Percentiles rank a stretch among this genome's conserved stretches.
Conservation (phyloP, 257 asterid species). For the Primulina eburnea region DNA sequence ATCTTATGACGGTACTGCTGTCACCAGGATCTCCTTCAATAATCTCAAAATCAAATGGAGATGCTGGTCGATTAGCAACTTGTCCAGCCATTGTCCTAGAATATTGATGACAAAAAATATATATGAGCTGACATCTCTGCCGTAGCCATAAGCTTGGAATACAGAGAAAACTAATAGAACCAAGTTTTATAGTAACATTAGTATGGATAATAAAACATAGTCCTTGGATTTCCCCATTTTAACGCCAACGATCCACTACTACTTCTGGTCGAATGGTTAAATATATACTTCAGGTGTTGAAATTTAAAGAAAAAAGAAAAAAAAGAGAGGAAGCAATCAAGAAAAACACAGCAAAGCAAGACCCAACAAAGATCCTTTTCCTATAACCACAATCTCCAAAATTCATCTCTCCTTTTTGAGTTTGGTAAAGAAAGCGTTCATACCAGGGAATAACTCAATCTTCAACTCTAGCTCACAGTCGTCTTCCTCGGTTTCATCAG, state of each 20-base stretch:
- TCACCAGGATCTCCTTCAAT: constrained; percentile 62
- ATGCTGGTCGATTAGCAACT: constrained; percentile 37
- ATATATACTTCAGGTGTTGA: not conserved
- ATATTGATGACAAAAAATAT: constrained; percentile 2
- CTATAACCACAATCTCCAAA: not conserved
- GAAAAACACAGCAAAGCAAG: not conserved
- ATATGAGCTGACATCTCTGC: not conserved
- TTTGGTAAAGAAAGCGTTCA: not conserved
- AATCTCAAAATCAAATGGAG: constrained; percentile 66
- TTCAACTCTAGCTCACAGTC: not conserved
- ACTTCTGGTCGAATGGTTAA: not conserved
- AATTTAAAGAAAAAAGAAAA: too few species aligned
- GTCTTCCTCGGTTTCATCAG: not conserved
- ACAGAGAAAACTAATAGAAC: not conserved
- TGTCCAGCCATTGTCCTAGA: constrained; percentile 65
- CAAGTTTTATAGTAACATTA: not conserved
- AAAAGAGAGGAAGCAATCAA: not conserved
- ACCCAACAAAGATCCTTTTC: not conserved
- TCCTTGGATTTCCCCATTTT: not conserved
- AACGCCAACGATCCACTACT: not conserved
- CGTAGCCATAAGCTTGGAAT: constrained; percentile 4
- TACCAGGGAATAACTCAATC: constrained; percentile 10
- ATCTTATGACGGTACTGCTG: constrained; percentile 32
- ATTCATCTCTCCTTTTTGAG: not conserved
- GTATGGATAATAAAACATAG: not conserved